These are phyloP conservation scores for Wickerhamiella lipophila DNA, from an alignment of 805 yeast genomes.

Conservation along the genomic window DNA sequence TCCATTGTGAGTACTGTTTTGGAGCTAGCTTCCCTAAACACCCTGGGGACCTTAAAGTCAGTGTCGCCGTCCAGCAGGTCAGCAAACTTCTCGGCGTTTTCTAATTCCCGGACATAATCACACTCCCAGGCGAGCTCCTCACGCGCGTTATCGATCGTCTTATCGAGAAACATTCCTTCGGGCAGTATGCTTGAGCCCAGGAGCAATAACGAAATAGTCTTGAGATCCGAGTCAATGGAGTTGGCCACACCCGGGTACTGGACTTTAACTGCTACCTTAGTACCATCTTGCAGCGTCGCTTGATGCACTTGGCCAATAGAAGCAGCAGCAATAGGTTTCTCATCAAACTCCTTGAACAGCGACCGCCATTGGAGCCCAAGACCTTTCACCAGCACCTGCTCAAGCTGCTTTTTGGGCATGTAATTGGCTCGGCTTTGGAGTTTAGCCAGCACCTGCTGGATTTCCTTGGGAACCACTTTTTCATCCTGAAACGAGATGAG, in stretches of 20 bases:
- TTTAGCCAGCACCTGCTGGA: constrained; percentile 63
- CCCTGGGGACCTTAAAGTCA: constrained; percentile 68
- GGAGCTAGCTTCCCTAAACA: constrained; percentile 64
- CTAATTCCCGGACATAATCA: constrained; percentile 84
- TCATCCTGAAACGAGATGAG: constrained; percentile 90
- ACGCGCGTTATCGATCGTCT: constrained; percentile 85
- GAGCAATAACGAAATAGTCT: constrained; percentile 64
- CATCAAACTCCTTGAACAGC: constrained; percentile 60
- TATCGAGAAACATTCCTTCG: constrained; percentile 80
- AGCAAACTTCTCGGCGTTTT: constrained; percentile 53
- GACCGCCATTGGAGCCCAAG: constrained; percentile 71
- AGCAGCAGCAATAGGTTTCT: constrained; percentile 90
- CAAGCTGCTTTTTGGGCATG: constrained; percentile 89
- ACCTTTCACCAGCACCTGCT: constrained; percentile 55
- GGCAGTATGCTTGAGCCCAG: constrained; percentile 83
- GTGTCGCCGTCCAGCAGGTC: constrained; percentile 48
- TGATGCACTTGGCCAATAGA: constrained; percentile 94
- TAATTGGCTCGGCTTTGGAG: constrained; percentile 93
- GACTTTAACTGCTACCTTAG: constrained; percentile 79
- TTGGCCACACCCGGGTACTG: constrained; percentile 96
- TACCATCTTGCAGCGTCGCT: constrained; percentile 50
- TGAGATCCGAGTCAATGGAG: constrained; percentile 87
- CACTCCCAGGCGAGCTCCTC: constrained; percentile 95
- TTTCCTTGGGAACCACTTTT: constrained; percentile 68
- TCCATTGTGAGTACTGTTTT: constrained; percentile 84